A percentile compares a stretch with the other conserved stretches of the same genome.
Conservation (phyloP, 306 rosid species). For the Hippophae gyantsensis region DNA sequence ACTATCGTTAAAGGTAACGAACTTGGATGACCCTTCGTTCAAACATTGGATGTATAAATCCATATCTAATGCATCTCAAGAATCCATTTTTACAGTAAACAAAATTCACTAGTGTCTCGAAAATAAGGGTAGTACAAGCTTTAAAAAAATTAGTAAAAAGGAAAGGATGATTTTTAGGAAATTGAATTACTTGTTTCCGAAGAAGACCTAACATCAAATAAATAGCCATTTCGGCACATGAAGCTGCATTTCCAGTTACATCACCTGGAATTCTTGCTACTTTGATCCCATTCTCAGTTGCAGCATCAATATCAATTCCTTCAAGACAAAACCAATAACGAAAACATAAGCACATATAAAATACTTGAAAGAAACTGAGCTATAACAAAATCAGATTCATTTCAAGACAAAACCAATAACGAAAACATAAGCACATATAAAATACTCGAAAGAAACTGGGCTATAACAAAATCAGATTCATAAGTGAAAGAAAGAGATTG, state of each 20-base stretch:
- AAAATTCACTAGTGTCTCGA: too few species aligned
- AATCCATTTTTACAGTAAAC: too few species aligned
- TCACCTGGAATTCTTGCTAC: slow-evolving; percentile 76
- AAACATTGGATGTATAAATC: too few species aligned
- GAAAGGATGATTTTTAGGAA: neutral
- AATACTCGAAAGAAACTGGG: neutral
- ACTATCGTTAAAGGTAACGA: too few species aligned
- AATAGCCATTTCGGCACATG: slow-evolving; percentile 91
- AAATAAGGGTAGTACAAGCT: too few species aligned
- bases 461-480: neutral
- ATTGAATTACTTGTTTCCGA: slow-evolving; percentile 64
- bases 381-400: neutral
- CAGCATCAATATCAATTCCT: slow-evolving; percentile 91
- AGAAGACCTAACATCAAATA: slow-evolving; percentile 78
- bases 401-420: too few species aligned
- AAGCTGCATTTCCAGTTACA: slow-evolving; percentile 66
- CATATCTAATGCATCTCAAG: too few species aligned
- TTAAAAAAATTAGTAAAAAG: neutral
- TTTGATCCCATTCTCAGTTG: slow-evolving; percentile 73
- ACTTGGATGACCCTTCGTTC: too few species aligned
- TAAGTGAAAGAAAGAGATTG: slow-evolving; percentile 11
- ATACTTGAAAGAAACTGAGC: neutral
- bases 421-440: neutral
- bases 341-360: slow-evolving; percentile 5
- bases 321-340: slow-evolving; percentile 12